phyloP scores from a whole-genome alignment of 2,329 filamentous ascomycete genomes.

The Colletotrichum sublineola region DNA sequence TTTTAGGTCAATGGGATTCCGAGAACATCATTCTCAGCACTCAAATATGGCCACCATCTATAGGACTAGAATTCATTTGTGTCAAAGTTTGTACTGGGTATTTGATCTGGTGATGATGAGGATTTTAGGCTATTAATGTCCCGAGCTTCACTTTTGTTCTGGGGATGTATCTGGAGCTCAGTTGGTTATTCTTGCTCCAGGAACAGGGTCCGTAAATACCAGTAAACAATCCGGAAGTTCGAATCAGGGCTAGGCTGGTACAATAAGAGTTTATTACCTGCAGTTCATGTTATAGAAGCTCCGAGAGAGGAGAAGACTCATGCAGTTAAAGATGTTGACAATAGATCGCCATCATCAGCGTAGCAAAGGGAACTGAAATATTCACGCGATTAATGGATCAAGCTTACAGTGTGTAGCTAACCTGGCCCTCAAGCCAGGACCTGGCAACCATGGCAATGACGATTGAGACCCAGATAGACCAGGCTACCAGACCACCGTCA shows the following conservation, averaged over 20 bases:
- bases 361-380: no score
- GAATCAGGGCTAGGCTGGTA: not conserved
- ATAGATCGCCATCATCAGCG: not conserved
- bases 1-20: no score
- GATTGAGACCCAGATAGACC: conserved; percentile 7
- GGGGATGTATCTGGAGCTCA: not conserved
- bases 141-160: not conserved
- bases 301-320: not conserved
- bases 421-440: not conserved
- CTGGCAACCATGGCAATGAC: conserved; percentile 1
- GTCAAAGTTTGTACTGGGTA: not conserved
- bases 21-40: not conserved
- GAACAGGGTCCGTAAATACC: not conserved
- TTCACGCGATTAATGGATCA: not conserved
- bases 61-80: not conserved
- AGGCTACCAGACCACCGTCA: conserved; percentile 15
- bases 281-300: not conserved
- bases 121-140: no score
- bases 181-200: no score
- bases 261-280: not conserved
- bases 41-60: no score
- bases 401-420: no score
- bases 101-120: no score
- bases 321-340: not conserved
- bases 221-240: not conserved